These are phyloP conservation scores for Kodamaea leandrae DNA, from an alignment of 805 yeast genomes.

Conservation along the genomic window DNA sequence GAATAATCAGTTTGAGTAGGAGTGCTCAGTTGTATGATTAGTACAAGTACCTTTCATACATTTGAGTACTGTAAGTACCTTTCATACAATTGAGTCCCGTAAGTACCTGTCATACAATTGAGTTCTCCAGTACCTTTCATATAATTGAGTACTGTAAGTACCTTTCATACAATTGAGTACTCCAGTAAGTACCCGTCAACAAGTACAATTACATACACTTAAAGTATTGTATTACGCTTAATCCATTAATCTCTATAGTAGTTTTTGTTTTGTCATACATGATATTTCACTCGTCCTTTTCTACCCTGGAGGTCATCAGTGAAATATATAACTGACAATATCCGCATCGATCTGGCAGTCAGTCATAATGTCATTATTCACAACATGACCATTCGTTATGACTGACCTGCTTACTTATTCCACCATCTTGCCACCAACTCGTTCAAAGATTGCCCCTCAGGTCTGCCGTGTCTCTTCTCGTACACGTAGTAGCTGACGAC, in stretches of 20 bases:
- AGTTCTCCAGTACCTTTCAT: too few species aligned
- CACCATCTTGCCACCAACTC: constrained; percentile 44
- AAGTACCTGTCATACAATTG: neutral
- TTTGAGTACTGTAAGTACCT: neutral
- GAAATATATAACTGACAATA: neutral
- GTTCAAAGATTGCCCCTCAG: constrained; percentile 57
- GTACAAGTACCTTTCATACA: neutral
- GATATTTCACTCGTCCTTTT: neutral
- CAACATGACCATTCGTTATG: neutral
- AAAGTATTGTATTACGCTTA: too few species aligned
- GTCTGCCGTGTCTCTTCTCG: constrained; percentile 56
- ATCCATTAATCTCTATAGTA: neutral
- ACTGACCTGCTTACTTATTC: neutral
- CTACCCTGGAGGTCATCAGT: constrained; percentile 1
- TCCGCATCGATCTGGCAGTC: neutral
- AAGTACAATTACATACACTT: too few species aligned
- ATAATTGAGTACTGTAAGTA: neutral
- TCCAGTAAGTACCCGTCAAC: neutral
- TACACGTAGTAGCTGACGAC: constrained; percentile 60
- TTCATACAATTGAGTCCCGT: neutral
- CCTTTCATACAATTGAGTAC: neutral
- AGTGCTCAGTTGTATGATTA: neutral
- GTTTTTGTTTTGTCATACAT: neutral
- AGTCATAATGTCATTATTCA: constrained; percentile 6
- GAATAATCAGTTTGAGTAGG: neutral